Evolutionary conservation across 2,329 filamentous ascomycete genomes (phyloP).

Genomic region (Pseudopithomyces chartarum): DNA sequence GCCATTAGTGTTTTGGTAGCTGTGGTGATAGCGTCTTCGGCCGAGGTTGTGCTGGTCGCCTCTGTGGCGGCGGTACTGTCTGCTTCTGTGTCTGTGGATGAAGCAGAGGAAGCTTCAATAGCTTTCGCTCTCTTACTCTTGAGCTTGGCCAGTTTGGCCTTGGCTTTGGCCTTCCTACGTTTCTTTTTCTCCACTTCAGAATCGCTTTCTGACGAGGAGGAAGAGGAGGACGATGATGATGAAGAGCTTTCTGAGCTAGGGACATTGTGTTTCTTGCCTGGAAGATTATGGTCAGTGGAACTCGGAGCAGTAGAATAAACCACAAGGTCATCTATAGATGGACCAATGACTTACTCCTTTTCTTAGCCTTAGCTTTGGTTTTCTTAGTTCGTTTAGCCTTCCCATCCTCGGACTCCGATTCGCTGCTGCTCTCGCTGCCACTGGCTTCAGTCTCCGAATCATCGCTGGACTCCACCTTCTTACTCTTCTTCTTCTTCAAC

Average conservation of each 20-base stretch:
- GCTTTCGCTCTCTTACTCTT: conserved; percentile 12
- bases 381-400: conserved; percentile 30
- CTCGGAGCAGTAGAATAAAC: background rate
- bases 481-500: conserved; percentile 21
- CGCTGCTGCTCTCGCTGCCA: conserved; percentile 22
- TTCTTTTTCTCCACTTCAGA: conserved; percentile 32
- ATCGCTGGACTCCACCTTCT: conserved; percentile 28
- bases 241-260: conserved; percentile 24
- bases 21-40: conserved; percentile 9
- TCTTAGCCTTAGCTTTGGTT: conserved; percentile 29
- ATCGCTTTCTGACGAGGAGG: conserved; percentile 19
- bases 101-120: conserved; percentile 5
- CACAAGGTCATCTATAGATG: background rate
- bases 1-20: conserved; percentile 17
- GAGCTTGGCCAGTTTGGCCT: conserved; percentile 24
- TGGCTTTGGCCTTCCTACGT: conserved; percentile 21
- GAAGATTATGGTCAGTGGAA: background rate
- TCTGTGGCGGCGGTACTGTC: conserved; percentile 11
- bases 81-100: conserved; percentile 10
- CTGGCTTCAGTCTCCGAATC: conserved; percentile 3
- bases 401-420: conserved; percentile 24
- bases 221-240: conserved; percentile 17
- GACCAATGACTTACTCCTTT: conserved; percentile 25
- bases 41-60: background rate
- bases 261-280: conserved; percentile 20